phyloP scores from a whole-genome alignment of 202 grass and related monocot genomes.

The Dendrocalamus latiflorus region DNA sequence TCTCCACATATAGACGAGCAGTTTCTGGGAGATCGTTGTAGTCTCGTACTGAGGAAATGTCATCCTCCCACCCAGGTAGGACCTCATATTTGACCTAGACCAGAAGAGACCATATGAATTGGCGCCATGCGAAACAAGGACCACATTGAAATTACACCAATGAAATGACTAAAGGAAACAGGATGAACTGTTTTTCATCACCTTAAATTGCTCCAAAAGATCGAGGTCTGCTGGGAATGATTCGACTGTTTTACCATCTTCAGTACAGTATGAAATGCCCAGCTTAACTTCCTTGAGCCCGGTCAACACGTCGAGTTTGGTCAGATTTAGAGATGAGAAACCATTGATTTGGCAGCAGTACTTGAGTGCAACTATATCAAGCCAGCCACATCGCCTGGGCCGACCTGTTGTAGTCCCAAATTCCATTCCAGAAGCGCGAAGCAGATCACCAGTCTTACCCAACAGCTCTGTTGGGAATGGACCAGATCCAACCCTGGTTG shows the following conservation, averaged over 20 bases:
- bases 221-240: conserved; percentile 66
- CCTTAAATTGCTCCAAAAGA: conserved; percentile 69
- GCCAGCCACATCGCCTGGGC: conserved; percentile 88
- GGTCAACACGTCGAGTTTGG: conserved; percentile 81
- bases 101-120: conserved; percentile 9
- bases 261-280: conserved; percentile 53
- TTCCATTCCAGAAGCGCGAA: conserved; percentile 86
- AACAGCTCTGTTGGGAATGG: too few relatives aligned
- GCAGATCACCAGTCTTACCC: too few relatives aligned
- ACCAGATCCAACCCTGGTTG: too few relatives aligned
- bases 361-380: conserved; percentile 82
- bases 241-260: conserved; percentile 38
- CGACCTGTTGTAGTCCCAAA: conserved; percentile 89
- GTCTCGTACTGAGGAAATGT: conserved; percentile 61
- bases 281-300: conserved; percentile 75
- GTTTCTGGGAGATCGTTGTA: conserved; percentile 65
- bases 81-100: conserved; percentile 83
- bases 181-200: not conserved
- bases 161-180: not conserved
- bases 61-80: conserved; percentile 69
- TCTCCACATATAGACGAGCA: conserved; percentile 57
- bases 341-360: conserved; percentile 89
- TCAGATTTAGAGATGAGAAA: conserved; percentile 86
- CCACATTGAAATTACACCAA: not conserved
- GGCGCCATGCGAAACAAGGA: not conserved